phyloP scores from a whole-genome alignment of 2,329 filamentous ascomycete genomes.

The Alternaria longipes region DNA sequence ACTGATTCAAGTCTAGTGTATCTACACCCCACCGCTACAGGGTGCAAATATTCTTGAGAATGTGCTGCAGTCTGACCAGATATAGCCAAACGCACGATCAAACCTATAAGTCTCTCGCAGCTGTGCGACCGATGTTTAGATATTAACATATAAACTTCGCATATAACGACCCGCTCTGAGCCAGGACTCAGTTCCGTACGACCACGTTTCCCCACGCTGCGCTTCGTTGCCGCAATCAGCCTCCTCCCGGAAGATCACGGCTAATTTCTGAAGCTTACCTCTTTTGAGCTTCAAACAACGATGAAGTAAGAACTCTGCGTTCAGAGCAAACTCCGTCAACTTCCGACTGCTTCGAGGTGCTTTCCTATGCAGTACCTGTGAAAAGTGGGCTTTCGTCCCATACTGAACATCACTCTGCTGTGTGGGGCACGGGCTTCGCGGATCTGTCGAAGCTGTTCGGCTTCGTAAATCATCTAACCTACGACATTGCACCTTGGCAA shows the following conservation, averaged over 20 bases:
- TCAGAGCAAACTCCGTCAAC: neutral
- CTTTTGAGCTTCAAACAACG: slow-evolving; percentile 12
- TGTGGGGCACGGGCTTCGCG: neutral
- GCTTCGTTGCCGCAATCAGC: slow-evolving; percentile 20
- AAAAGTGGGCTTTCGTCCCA: neutral
- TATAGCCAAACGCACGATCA: slow-evolving; percentile 18
- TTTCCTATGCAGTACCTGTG: neutral
- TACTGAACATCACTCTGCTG: neutral
- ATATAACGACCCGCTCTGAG: slow-evolving; percentile 24
- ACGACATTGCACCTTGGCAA: slow-evolving; percentile 5
- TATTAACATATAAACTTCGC: slow-evolving; percentile 36
- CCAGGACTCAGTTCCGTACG: slow-evolving; percentile 16
- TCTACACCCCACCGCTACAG: slow-evolving; percentile 21
- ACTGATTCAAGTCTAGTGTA: slow-evolving; percentile 20
- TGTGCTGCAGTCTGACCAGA: slow-evolving; percentile 23
- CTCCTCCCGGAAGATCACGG: slow-evolving; percentile 10
- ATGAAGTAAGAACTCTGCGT: slow-evolving; percentile 6
- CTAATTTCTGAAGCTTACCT: slow-evolving; percentile 8
- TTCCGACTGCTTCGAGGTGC: neutral
- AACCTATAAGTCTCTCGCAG: slow-evolving; percentile 28
- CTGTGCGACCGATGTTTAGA: slow-evolving; percentile 22
- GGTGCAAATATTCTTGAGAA: slow-evolving; percentile 29
- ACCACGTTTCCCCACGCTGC: slow-evolving; percentile 27
- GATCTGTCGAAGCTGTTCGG: neutral
- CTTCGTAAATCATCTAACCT: slow-evolving; percentile 2